These are phyloP conservation scores for Mastigamoeba balamuthi DNA, from an alignment of 78 protist species.

Conservation along the genomic window DNA sequence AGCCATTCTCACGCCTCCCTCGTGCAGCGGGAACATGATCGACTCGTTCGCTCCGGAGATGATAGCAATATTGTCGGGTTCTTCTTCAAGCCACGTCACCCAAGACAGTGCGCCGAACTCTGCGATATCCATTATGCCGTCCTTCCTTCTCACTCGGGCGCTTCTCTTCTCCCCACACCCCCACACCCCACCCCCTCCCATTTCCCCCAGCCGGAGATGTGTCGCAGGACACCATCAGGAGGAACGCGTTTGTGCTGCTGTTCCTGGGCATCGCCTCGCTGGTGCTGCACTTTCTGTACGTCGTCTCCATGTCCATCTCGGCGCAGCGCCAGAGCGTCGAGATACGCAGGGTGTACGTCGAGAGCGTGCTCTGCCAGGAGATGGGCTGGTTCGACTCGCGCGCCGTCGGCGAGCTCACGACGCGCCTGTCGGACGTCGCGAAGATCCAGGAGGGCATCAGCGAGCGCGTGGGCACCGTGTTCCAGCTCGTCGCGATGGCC, in stretches of 20 bases:
- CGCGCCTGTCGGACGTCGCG: slow-evolving; percentile 55
- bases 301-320: background rate
- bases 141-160: background rate
- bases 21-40: background rate
- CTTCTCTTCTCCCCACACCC: background rate
- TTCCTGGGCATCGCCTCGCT: background rate
- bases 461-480: slow-evolving; percentile 29
- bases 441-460: slow-evolving; percentile 52
- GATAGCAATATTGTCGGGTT: no score
- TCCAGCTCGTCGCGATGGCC: slow-evolving; percentile 20
- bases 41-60: background rate
- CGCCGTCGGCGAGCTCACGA: slow-evolving; percentile 60
- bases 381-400: slow-evolving; percentile 58
- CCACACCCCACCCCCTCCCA: background rate
- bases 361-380: slow-evolving; percentile 33
- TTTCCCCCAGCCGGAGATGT: background rate
- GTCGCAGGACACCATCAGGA: background rate
- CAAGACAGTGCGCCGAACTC: no score
- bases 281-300: background rate
- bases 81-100: no score
- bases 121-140: no score
- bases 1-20: background rate
- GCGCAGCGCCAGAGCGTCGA: background rate
- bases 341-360: slow-evolving; percentile 7
- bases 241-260: background rate